Evolutionary conservation across 1,284 basidiomycete species (phyloP).

Genomic region (Polyporus tsugae): DNA sequence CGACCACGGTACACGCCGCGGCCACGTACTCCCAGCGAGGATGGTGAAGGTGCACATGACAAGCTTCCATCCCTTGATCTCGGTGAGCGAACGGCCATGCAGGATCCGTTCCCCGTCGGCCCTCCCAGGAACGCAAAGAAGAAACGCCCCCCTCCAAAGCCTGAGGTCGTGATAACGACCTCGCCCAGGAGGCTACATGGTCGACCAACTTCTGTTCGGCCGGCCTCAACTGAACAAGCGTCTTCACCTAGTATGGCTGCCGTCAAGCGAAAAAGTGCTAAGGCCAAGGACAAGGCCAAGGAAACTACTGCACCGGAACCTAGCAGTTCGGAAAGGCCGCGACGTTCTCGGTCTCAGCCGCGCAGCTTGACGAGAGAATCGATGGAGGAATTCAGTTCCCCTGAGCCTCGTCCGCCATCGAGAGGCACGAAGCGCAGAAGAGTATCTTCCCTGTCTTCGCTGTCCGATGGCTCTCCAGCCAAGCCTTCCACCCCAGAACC

Average conservation of each 20-base stretch:
- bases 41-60: slow-evolving; percentile 3
- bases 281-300: slow-evolving; percentile 34
- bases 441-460: slow-evolving; percentile 32
- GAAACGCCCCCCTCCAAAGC: slow-evolving; percentile 35
- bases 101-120: neutral
- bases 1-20: slow-evolving; percentile 23
- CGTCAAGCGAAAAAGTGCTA: slow-evolving; percentile 16
- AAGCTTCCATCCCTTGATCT: slow-evolving; percentile 8
- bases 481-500: slow-evolving; percentile 11
- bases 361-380: slow-evolving; percentile 13
- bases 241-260: slow-evolving; percentile 14
- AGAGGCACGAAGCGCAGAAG: slow-evolving; percentile 37
- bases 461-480: slow-evolving; percentile 23
- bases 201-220: neutral
- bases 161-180: slow-evolving; percentile 46
- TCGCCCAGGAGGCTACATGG: neutral
- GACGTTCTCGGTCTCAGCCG: slow-evolving; percentile 17
- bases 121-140: slow-evolving; percentile 15
- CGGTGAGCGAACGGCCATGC: slow-evolving; percentile 7
- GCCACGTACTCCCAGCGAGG: slow-evolving; percentile 17
- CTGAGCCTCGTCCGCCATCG: slow-evolving; percentile 16
- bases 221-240: slow-evolving; percentile 9
- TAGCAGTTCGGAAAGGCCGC: neutral
- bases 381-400: slow-evolving; percentile 23
- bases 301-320: slow-evolving; percentile 1